Evolutionary conservation across 1,284 basidiomycete species (phyloP).

Genomic region (Irpex sp.): DNA sequence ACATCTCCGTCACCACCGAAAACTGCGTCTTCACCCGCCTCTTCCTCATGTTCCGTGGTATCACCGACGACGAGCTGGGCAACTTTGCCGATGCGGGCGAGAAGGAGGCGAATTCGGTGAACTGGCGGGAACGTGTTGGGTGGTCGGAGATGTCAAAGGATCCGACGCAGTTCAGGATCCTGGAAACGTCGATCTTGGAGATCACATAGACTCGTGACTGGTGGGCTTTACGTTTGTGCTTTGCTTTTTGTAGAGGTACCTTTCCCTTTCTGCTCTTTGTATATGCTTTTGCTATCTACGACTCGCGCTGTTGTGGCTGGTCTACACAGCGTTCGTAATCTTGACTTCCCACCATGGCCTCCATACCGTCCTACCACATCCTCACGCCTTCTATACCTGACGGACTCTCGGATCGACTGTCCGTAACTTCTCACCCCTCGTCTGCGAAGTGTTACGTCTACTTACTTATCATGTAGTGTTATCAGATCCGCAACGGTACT

Average conservation of each 20-base stretch:
- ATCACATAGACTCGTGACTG: slow-evolving; percentile 29
- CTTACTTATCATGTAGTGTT: slow-evolving; percentile 4
- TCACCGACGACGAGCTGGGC: slow-evolving; percentile 71
- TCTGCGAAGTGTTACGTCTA: not conserved
- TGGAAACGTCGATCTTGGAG: slow-evolving; percentile 74
- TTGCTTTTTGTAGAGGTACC: not conserved
- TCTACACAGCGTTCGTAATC: not conserved
- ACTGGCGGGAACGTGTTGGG: slow-evolving; percentile 72
- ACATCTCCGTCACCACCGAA: slow-evolving; percentile 73
- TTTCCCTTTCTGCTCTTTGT: not conserved
- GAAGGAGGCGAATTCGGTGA: slow-evolving; percentile 72
- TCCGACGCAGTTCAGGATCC: slow-evolving; percentile 59
- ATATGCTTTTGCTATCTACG: not conserved
- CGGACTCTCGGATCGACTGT: not conserved
- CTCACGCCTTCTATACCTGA: not conserved
- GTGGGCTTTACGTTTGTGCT: not conserved
- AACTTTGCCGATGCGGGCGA: slow-evolving; percentile 72
- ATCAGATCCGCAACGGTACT: not conserved
- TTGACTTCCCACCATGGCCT: not conserved
- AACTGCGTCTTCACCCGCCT: slow-evolving; percentile 77
- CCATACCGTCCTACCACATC: not conserved
- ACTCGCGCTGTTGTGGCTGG: slow-evolving; percentile 1
- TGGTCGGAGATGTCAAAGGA: slow-evolving; percentile 78
- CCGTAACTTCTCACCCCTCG: not conserved
- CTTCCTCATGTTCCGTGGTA: slow-evolving; percentile 76